Conservation (phyloP, 2,329 filamentous ascomycete genomes). For the Davidsoniella neocaledoniae region DNA sequence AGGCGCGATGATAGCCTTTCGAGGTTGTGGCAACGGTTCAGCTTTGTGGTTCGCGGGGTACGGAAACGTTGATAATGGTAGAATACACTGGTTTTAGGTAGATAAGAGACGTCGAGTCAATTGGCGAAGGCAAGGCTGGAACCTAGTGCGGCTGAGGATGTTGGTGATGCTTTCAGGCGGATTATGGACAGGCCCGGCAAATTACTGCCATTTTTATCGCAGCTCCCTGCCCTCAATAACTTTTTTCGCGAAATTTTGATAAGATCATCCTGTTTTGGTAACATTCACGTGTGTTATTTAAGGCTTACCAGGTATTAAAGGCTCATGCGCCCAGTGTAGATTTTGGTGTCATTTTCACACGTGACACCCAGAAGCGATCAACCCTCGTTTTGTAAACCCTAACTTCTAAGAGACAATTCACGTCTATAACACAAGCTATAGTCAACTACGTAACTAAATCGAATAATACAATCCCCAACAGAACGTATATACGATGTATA, state of each 20-base stretch:
- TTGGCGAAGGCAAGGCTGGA: neutral
- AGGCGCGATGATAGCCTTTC: neutral
- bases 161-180: neutral
- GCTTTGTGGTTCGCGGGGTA: neutral
- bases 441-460: too few species aligned
- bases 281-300: neutral
- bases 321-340: neutral
- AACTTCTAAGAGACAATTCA: too few species aligned
- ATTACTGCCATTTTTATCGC: too few species aligned
- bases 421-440: too few species aligned
- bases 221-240: too few species aligned
- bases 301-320: neutral
- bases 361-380: neutral
- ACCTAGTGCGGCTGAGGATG: neutral
- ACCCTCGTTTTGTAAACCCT: neutral
- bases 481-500: too few species aligned
- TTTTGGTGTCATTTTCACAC: neutral
- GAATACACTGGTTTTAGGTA: too few species aligned
- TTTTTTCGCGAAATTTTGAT: slow-evolving; percentile 6
- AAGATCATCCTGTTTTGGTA: neutral
- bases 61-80: too few species aligned
- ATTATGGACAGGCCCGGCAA: too few species aligned
- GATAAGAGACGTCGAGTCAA: neutral
- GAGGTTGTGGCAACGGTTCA: neutral
- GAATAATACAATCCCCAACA: too few species aligned